Base-by-base conservation (phyloP, 805 yeast genomes). In the Millerago galiae region DNA sequence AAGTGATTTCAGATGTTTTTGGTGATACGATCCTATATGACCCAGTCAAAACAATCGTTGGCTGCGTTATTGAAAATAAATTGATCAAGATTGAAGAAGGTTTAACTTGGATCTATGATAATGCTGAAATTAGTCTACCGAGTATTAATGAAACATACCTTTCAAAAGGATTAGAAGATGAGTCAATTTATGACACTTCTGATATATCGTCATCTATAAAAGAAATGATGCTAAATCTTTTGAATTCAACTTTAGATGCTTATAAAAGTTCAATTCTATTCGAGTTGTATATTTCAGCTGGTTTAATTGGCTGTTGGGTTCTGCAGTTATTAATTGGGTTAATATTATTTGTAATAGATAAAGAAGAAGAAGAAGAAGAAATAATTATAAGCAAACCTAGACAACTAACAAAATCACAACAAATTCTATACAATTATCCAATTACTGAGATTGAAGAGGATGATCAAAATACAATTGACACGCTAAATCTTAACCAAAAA, bases 11-110 rank as follows among this genome's bases (percentile, higher is more conserved):
- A 25, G 67, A 70, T 8, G 69, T 79, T 0, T 89, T 93, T 62
- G 78, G 80, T 5, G 71, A 71, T 3, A 87, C 97, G 0, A 74
- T 83, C 1, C 63, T 91, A 10, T 75, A 79, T 37, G 58, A 58
- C 1, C 84, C 95, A 0, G 69, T 88, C 36, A 70, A 72, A 25
- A 71, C 81, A 0, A 77, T 88, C 0, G 83, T 90, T 4, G 78
- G 81, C 27, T 91, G 99, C 64, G 76, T 86, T 3, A 68, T 93
- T 31, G 91, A 86, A 14, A 68, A 82, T 38, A 93, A 91, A 53
- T 59, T 91, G 7, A 69, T 68, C 12, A 68, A 72, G 17, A 66
- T 88, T 3, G 84, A 84, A 48, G 56, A 74, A 26, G 98, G 95
- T 0, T 62, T 90, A 42, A 73, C 80, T 2, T 93, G 97, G 97